Percentiles rank a stretch among this genome's conserved stretches.
Conservation (phyloP, 1,284 basidiomycete species). For the Ustilago trichophora region DNA sequence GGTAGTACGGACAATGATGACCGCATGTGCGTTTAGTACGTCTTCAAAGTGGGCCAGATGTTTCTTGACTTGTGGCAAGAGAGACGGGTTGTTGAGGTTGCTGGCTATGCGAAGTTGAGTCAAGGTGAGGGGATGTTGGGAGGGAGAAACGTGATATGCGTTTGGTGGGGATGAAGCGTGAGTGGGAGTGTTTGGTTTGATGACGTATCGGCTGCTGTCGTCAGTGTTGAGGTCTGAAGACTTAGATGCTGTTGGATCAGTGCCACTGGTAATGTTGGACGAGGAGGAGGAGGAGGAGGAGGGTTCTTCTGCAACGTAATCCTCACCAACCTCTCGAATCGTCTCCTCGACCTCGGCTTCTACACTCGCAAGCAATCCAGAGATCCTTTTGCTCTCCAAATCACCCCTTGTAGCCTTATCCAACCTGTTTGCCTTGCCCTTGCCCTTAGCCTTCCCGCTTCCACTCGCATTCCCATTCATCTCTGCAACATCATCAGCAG, state of each 20-base stretch:
- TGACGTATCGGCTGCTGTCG: neutral
- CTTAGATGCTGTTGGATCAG: too few species aligned
- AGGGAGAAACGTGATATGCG: neutral
- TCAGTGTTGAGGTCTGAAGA: neutral
- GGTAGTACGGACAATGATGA: slow-evolving; percentile 47
- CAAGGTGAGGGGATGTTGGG: slow-evolving; percentile 14
- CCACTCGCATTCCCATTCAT: neutral
- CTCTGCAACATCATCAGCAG: neutral
- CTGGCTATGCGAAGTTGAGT: slow-evolving; percentile 29
- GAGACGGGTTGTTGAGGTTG: slow-evolving; percentile 25
- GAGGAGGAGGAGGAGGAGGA: neutral
- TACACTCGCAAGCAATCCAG: slow-evolving; percentile 2
- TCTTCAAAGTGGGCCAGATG: slow-evolving; percentile 46
- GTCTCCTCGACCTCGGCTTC: slow-evolving; percentile 31
- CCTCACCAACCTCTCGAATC: slow-evolving; percentile 21
- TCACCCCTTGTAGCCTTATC: slow-evolving; percentile 1
- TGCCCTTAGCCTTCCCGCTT: neutral
- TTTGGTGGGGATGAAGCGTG: neutral
- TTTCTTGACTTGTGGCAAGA: slow-evolving; percentile 42
- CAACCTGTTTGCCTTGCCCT: neutral
- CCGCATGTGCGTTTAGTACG: slow-evolving; percentile 50
- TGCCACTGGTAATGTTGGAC: too few species aligned
- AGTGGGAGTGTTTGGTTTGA: slow-evolving; percentile 9
- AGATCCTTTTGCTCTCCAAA: slow-evolving; percentile 15
- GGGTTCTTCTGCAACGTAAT: slow-evolving; percentile 9